Evolutionary conservation across 202 grass and related monocot species (phyloP), one percentile per base, ranked within the genome.

Genomic region (Digitaria exilis): DNA sequence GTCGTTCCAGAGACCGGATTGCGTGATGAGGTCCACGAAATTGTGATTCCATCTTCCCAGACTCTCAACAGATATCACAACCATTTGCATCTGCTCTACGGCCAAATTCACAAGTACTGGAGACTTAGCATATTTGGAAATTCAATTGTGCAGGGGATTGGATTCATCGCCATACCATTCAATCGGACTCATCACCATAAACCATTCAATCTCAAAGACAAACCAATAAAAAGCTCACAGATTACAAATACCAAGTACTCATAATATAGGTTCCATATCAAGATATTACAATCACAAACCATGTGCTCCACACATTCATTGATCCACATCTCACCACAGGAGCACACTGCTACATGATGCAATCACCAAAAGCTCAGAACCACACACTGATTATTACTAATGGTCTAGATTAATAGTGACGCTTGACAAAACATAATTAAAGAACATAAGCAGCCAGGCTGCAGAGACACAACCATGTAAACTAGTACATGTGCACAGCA

Each of bases 341-440:
- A 64, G 29, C 66, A 85, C 18, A 77, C 7, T 30, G 9, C 7
- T 16, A 56, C 45, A 69, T 2, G 16, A 15, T 15, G 60, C 54
- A 26, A 7, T 6, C 21, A 79, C 2, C n/a, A n/a, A n/a, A 48
- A 70, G 14, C 29, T 65, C 7, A 77, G 28, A 77, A 39, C 5
- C 34, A 81, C 39, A 29, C 28, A 52, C 34, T 19, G 24, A 46
- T 50, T 34, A 60, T 45, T 68, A 55, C 13, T 30, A 44, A 52
- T 52, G 6, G 24, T 69, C 69, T 43, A 75, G 66, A 90, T 73
- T 58, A 83, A 41, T 31, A 71, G n/a, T 19, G 35, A 45, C 78
- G 82, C 21, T 29, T 75, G 68, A 30, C 87, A 86, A 58, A 51
- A 48, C 71, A 78, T 74, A 70, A 73, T 73, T 52, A 68, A 37